Conservation (phyloP, 371 early-diverging fungal genomes). For the Mucor velutinosus region DNA sequence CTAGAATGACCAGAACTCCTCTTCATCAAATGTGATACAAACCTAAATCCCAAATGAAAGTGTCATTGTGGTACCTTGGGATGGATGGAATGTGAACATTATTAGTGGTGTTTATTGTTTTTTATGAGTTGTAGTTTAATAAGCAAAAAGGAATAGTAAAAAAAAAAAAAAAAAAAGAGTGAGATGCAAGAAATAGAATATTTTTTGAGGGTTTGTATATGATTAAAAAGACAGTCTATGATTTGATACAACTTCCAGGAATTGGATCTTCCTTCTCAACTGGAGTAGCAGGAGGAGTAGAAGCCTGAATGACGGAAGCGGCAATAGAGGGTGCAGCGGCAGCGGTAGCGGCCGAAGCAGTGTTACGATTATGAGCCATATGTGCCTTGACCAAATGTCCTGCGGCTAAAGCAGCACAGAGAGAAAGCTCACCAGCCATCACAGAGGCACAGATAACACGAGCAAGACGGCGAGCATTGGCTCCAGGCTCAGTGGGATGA, state of each 20-base stretch:
- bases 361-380: conserved; percentile 78
- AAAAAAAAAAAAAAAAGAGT: no score
- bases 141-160: not conserved
- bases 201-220: not conserved
- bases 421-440: conserved; percentile 94
- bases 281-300: conserved; percentile 26
- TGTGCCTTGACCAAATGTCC: conserved; percentile 86
- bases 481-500: conserved; percentile 80
- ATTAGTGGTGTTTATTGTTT: not conserved
- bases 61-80: not conserved
- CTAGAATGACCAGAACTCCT: not conserved
- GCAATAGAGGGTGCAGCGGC: not conserved
- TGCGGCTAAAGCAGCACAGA: conserved; percentile 85
- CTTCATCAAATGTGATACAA: not conserved
- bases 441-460: conserved; percentile 91
- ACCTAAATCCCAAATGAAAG: not conserved
- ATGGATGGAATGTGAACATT: not conserved
- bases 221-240: conserved; percentile 1
- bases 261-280: conserved; percentile 16
- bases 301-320: conserved; percentile 5
- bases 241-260: conserved; percentile 18
- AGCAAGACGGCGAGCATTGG: conserved; percentile 89
- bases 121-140: not conserved
- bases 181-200: not conserved
- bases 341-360: not conserved